A percentile compares a stretch with the other conserved stretches of the same genome.
Conservation (phyloP, 2,329 filamentous ascomycete genomes). For the Trichothecium sympodiale region DNA sequence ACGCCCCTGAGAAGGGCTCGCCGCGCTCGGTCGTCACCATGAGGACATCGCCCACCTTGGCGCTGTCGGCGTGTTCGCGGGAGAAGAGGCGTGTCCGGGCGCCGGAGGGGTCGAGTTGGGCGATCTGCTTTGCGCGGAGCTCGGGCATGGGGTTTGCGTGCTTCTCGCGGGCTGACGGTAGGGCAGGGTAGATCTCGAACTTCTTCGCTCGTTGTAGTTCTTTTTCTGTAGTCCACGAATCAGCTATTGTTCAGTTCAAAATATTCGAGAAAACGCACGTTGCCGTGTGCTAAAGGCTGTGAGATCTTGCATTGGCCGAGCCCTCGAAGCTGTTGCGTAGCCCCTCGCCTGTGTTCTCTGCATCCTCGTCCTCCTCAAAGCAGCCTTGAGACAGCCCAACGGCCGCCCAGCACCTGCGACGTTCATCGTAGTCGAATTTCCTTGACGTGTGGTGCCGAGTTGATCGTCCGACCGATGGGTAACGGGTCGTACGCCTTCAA, state of each 20-base stretch:
- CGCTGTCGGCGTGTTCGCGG: conserved; percentile 64
- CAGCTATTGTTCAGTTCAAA: background rate
- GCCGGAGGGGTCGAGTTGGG: conserved; percentile 71
- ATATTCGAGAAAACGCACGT: too few relatives aligned
- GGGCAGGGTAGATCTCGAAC: conserved; percentile 44
- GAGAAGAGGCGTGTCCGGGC: conserved; percentile 74
- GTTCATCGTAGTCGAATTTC: conserved; percentile 39
- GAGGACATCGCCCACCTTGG: conserved; percentile 79
- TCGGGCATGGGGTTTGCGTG: conserved; percentile 58
- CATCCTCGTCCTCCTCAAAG: conserved; percentile 46
- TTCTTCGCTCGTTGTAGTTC: conserved; percentile 13
- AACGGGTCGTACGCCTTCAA: background rate
- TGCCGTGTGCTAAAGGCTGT: conserved; percentile 20
- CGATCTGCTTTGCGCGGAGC: conserved; percentile 59
- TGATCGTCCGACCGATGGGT: background rate
- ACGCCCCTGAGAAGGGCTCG: conserved; percentile 84
- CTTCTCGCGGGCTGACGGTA: conserved; percentile 40
- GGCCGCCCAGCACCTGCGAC: conserved; percentile 52
- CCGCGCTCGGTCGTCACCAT: conserved; percentile 71
- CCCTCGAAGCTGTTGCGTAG: conserved; percentile 28
- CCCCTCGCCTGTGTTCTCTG: conserved; percentile 32
- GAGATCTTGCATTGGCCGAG: conserved; percentile 10
- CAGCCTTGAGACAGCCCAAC: conserved; percentile 57
- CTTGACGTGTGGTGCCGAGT: conserved; percentile 5
- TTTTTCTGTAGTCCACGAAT: too few relatives aligned